Evolutionary conservation across 192 early-diverging fungal genomes (phyloP).

Genomic region (Backusella luteola): DNA sequence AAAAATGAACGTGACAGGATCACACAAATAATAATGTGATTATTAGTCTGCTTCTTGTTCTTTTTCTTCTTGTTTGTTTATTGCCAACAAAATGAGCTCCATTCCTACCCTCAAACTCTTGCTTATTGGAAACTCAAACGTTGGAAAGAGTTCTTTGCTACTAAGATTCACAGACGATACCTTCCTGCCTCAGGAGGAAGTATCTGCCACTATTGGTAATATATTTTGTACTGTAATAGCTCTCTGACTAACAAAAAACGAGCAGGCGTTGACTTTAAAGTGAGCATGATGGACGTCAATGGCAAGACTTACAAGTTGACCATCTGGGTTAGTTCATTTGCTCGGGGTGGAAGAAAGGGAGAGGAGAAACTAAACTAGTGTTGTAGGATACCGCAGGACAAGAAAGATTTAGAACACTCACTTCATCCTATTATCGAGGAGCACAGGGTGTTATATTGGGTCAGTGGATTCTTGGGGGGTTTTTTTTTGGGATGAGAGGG

Average conservation of each 20-base stretch:
- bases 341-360: too few species aligned
- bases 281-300: slow-evolving; percentile 84
- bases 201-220: slow-evolving; percentile 81
- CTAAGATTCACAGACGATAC: slow-evolving; percentile 93
- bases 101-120: slow-evolving; percentile 88
- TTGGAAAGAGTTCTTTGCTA: slow-evolving; percentile 92
- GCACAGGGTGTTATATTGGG: slow-evolving; percentile 97
- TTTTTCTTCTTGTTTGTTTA: not conserved
- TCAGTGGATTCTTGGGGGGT: slow-evolving; percentile 35
- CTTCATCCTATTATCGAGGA: slow-evolving; percentile 97
- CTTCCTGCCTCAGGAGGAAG: slow-evolving; percentile 91
- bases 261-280: slow-evolving; percentile 96
- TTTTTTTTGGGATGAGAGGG: too few species aligned
- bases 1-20: not conserved
- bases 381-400: slow-evolving; percentile 92
- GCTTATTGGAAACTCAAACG: slow-evolving; percentile 93
- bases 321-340: slow-evolving; percentile 71
- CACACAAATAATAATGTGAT: slow-evolving; percentile 2
- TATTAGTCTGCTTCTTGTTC: not conserved
- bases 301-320: slow-evolving; percentile 92
- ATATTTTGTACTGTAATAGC: too few species aligned
- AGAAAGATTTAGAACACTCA: slow-evolving; percentile 96
- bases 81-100: not conserved
- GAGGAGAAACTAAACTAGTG: too few species aligned
- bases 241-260: not conserved